Percentiles rank a stretch among this genome's conserved stretches.
phyloP scores from a whole-genome alignment of 2,329 filamentous ascomycete species.

The Ilyonectria robusta region DNA sequence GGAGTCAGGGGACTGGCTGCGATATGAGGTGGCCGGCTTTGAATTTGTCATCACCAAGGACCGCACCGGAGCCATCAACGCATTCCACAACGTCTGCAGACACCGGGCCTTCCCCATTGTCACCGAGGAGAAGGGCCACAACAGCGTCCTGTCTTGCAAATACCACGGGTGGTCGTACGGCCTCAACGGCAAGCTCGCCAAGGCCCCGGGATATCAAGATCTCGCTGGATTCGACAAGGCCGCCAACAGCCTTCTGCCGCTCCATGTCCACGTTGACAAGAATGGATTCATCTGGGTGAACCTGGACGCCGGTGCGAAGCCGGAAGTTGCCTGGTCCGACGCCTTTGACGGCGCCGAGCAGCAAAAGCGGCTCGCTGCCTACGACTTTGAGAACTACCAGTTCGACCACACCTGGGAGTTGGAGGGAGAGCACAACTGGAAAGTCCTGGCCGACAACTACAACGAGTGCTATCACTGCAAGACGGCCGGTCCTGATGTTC shows the following conservation, averaged over 20 bases:
- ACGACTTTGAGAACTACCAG: conserved; percentile 66
- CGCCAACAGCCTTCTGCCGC: conserved; percentile 68
- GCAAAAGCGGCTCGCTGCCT: conserved; percentile 60
- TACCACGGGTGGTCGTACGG: conserved; percentile 76
- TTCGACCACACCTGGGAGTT: conserved; percentile 72
- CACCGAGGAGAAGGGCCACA: conserved; percentile 63
- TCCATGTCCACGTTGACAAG: conserved; percentile 67
- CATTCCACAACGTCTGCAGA: conserved; percentile 74
- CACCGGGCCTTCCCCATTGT: conserved; percentile 74
- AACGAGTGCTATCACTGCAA: conserved; percentile 77
- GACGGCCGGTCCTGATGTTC: conserved; percentile 71
- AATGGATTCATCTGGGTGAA: conserved; percentile 73
- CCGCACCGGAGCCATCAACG: conserved; percentile 66
- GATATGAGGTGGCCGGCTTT: conserved; percentile 68
- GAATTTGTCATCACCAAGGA: conserved; percentile 68
- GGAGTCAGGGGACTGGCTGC: conserved; percentile 70
- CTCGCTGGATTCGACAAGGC: conserved; percentile 69
- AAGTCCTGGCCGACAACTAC: conserved; percentile 74
- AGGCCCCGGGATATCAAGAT: conserved; percentile 71
- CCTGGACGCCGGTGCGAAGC: conserved; percentile 62
- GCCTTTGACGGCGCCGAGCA: conserved; percentile 64
- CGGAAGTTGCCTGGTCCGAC: conserved; percentile 65
- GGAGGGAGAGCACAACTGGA: conserved; percentile 72
- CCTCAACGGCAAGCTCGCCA: conserved; percentile 69
- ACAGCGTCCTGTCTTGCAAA: conserved; percentile 69